These are phyloP conservation scores for Agaricus subrufescens DNA, from an alignment of 768 basidiomycete genomes.

Conservation along the genomic window DNA sequence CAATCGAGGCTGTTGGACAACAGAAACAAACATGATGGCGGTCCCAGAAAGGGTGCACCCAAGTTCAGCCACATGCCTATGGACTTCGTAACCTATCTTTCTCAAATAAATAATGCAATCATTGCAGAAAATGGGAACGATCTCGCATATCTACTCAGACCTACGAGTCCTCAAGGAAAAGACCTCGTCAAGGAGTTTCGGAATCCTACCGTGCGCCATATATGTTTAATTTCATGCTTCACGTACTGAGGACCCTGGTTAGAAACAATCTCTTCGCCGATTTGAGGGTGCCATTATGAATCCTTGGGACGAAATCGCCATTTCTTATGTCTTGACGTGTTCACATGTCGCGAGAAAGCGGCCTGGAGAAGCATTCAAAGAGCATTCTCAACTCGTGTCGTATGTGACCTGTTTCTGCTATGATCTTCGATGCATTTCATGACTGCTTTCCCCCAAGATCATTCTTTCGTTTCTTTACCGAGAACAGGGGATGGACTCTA, in stretches of 20 bases:
- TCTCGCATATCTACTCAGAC: slow-evolving; percentile 70
- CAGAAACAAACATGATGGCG: background rate
- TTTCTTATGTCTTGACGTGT: slow-evolving; percentile 77
- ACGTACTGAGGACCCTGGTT: slow-evolving; percentile 1
- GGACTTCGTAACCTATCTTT: slow-evolving; percentile 57
- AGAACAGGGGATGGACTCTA: slow-evolving; percentile 83
- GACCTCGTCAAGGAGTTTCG: slow-evolving; percentile 69
- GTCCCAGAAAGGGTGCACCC: background rate
- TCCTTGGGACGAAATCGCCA: slow-evolving; percentile 86
- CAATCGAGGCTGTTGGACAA: background rate
- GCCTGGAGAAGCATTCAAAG: slow-evolving; percentile 72
- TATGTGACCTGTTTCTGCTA: slow-evolving; percentile 35
- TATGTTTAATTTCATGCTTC: background rate
- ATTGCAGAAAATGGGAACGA: slow-evolving; percentile 60
- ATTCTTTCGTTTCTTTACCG: slow-evolving; percentile 76
- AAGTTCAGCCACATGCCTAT: slow-evolving; percentile 28
- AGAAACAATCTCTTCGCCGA: slow-evolving; percentile 33
- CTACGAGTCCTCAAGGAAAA: slow-evolving; percentile 74
- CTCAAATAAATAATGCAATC: slow-evolving; percentile 58
- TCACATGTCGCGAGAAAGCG: slow-evolving; percentile 65
- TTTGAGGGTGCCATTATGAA: slow-evolving; percentile 62
- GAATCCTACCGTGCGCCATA: slow-evolving; percentile 40
- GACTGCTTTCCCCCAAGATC: slow-evolving; percentile 31
- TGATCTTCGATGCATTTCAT: background rate
- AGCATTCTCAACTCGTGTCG: slow-evolving; percentile 73